phyloP scores from a whole-genome alignment of 1,284 basidiomycete genomes.

The Agaricales sp. region DNA sequence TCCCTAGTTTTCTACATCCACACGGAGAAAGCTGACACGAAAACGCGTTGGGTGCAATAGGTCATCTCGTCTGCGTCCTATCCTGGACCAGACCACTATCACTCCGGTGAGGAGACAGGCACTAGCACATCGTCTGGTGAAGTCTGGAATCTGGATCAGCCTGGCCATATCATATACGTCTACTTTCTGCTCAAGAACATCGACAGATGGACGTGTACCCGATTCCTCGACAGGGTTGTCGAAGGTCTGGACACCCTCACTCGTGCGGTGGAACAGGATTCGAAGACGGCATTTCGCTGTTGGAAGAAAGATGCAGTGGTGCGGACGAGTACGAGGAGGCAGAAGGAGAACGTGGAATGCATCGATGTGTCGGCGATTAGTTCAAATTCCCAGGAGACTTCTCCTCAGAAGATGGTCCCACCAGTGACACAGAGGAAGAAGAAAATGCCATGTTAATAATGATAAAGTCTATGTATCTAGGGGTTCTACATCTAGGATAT shows the following conservation, averaged over 20 bases:
- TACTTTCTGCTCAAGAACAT: constrained; percentile 46
- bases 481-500: too few species aligned
- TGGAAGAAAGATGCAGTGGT: constrained; percentile 37
- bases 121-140: constrained; percentile 23
- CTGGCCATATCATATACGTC: constrained; percentile 35
- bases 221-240: constrained; percentile 29
- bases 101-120: too few species aligned
- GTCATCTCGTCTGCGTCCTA: constrained; percentile 41
- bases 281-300: constrained; percentile 25
- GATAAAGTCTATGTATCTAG: background rate
- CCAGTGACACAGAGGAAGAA: background rate
- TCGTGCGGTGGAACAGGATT: constrained; percentile 21
- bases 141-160: constrained; percentile 37
- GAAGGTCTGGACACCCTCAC: constrained; percentile 27
- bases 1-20: constrained; percentile 1
- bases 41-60: too few species aligned
- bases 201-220: constrained; percentile 36
- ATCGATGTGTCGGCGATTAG: background rate
- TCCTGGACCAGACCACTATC: constrained; percentile 15
- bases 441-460: too few species aligned
- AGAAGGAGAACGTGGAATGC: background rate
- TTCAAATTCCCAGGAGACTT: background rate
- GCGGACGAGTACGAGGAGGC: background rate
- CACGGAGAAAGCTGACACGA: too few species aligned
- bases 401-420: background rate